Evolutionary conservation across 768 basidiomycete species (phyloP), one percentile per base, ranked within the genome.

Genomic region (Suillus cothurnatus): DNA sequence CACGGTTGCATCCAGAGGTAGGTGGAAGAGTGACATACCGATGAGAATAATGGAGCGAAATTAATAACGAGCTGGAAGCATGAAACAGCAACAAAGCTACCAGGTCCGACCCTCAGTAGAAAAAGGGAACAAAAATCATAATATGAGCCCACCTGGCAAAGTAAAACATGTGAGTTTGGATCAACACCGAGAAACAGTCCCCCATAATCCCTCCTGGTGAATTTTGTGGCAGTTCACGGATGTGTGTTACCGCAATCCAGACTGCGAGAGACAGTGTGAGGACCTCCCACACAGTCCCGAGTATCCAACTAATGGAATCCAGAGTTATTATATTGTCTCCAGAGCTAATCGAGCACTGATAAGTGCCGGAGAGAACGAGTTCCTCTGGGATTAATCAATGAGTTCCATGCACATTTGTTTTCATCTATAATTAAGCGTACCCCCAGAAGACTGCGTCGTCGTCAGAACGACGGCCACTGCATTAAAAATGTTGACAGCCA

Each of bases 391-490:
- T 17, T 9, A 2, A 19, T 17, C 7, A 52, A 19, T 47, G 45
- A 45, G 45, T n/a, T n/a, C 4, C 11, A 4, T 47, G n/a, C 5
- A n/a, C 5, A 4, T 4, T 45, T 5, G 0, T 47, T 45, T n/a
- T 47, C 45, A 47, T 47, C 11, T 0, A 47, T 0, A 47, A 47
- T 47, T 12, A 0, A n/a, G 45, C n/a, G 45, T 47, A 47, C 45
- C 45, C 4, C n/a, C 45, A n/a, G n/a, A 47, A n/a, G 11, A 6
- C n/a, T 23, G 45, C n/a, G 23, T 23, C 11, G 11, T 47, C 23
- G n/a, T 2, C 12, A 47, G n/a, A 12, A 23, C 5, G 45, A 1
- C 5, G 0, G 0, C 12, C n/a, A 12, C 45, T 23, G 1, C n/a
- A 2, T 23, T 4, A 2, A n/a, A 47, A 12, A 12, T 23, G 45